Percentiles rank a stretch among this genome's conserved stretches.
Evolutionary conservation across 768 basidiomycete species (phyloP).

Genomic region (Suillus fuscotomentosus): DNA sequence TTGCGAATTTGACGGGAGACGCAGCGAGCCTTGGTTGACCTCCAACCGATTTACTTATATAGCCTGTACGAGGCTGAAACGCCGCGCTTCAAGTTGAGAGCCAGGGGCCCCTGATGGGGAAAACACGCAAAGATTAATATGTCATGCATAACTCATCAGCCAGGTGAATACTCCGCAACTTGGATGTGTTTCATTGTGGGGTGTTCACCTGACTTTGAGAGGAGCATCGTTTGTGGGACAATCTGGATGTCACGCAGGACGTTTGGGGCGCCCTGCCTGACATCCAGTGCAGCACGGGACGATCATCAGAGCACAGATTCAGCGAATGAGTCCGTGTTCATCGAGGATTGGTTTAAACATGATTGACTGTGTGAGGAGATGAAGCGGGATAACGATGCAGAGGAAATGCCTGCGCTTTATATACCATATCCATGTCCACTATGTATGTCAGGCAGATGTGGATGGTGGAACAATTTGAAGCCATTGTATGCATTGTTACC

Average conservation of each 20-base stretch:
- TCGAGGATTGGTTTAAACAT: background rate
- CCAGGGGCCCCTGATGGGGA: conserved; percentile 9
- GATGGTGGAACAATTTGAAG: background rate
- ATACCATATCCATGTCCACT: background rate
- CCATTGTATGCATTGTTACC: background rate
- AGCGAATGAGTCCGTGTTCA: background rate
- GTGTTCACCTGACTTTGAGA: background rate
- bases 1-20: background rate
- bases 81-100: conserved; percentile 9
- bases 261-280: background rate
- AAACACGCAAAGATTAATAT: background rate
- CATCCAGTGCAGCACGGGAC: background rate
- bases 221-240: background rate
- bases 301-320: background rate
- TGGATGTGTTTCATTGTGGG: background rate
- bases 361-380: background rate
- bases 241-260: background rate
- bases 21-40: background rate
- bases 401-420: background rate
- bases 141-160: background rate
- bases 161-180: background rate
- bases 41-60: background rate
- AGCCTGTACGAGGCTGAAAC: conserved; percentile 14
- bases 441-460: background rate
- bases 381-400: background rate